phyloP scores from a whole-genome alignment of 768 basidiomycete species.

The Termitomyces bulborhizus region DNA sequence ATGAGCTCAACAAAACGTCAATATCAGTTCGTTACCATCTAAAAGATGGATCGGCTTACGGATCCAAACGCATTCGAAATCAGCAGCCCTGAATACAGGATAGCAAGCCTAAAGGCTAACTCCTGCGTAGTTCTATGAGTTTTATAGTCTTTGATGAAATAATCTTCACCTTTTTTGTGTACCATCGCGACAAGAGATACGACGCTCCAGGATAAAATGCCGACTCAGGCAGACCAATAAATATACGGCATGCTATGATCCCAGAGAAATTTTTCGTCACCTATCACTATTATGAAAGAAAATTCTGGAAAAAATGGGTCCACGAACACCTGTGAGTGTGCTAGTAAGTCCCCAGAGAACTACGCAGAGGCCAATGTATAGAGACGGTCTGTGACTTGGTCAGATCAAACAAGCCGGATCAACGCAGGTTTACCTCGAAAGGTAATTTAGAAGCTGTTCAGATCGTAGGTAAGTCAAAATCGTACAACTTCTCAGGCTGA shows the following conservation, averaged over 20 bases:
- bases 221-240: constrained; percentile 60
- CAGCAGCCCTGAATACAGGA: constrained; percentile 53
- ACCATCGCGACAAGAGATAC: constrained; percentile 47
- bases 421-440: constrained; percentile 34
- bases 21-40: not conserved
- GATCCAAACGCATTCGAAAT: constrained; percentile 65
- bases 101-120: constrained; percentile 56
- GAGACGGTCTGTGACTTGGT: constrained; percentile 39
- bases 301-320: not conserved
- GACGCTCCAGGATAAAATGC: constrained; percentile 60
- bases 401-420: not conserved
- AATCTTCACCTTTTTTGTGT: constrained; percentile 43
- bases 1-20: constrained; percentile 37
- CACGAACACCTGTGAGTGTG: constrained; percentile 51
- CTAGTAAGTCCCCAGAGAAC: constrained; percentile 60
- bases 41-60: constrained; percentile 26
- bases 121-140: constrained; percentile 32
- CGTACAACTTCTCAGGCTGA: not conserved
- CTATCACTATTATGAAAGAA: constrained; percentile 21
- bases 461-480: not conserved
- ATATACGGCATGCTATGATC: constrained; percentile 50
- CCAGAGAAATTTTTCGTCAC: constrained; percentile 48
- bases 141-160: not conserved
- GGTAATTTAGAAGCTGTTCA: constrained; percentile 45
- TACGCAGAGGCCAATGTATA: constrained; percentile 57